These are phyloP conservation scores for Globisporangium lucens DNA, from an alignment of 352 stramenopile genomes.

Conservation along the genomic window DNA sequence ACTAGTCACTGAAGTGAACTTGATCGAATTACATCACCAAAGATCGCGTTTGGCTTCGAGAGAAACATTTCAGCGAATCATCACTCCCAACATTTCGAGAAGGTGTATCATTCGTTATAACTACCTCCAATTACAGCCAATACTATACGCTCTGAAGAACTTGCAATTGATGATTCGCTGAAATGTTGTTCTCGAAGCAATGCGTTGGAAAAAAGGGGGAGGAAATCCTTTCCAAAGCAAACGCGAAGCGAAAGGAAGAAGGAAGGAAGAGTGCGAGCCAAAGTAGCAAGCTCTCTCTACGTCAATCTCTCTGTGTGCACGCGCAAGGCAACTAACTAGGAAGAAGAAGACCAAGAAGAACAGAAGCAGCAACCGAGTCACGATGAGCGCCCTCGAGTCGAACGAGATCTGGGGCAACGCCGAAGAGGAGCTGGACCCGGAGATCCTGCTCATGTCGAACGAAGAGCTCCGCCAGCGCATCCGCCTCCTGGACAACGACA, in stretches of 20 bases:
- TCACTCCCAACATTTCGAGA: background rate
- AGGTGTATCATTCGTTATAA: background rate
- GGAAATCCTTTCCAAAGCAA: slow-evolving; percentile 7
- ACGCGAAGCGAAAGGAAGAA: slow-evolving; percentile 17
- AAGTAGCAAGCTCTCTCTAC: background rate
- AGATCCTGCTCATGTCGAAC: slow-evolving; percentile 94
- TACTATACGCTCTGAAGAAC: background rate
- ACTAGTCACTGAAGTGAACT: background rate
- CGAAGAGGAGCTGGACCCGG: slow-evolving; percentile 71
- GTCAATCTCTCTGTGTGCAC: background rate
- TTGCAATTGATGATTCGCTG: background rate
- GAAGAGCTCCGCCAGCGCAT: slow-evolving; percentile 95
- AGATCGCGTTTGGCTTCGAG: slow-evolving; percentile 13
- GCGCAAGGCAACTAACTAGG: background rate
- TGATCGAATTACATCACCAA: slow-evolving; percentile 7
- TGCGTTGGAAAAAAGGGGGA: slow-evolving; percentile 14
- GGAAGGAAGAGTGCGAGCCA: background rate
- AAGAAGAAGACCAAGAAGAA: background rate
- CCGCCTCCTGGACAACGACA: slow-evolving; percentile 95
- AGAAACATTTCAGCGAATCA: background rate
- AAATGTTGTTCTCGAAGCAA: background rate
- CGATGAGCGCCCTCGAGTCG: slow-evolving; percentile 64
- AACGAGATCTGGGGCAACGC: slow-evolving; percentile 54
- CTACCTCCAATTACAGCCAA: background rate
- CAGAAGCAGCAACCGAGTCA: slow-evolving; percentile 4